A percentile compares a stretch with the other conserved stretches of the same genome.
These are phyloP conservation scores for Teratosphaeriaceae sp. DNA, from an alignment of 2,329 filamentous ascomycete genomes.

Conservation along the genomic window DNA sequence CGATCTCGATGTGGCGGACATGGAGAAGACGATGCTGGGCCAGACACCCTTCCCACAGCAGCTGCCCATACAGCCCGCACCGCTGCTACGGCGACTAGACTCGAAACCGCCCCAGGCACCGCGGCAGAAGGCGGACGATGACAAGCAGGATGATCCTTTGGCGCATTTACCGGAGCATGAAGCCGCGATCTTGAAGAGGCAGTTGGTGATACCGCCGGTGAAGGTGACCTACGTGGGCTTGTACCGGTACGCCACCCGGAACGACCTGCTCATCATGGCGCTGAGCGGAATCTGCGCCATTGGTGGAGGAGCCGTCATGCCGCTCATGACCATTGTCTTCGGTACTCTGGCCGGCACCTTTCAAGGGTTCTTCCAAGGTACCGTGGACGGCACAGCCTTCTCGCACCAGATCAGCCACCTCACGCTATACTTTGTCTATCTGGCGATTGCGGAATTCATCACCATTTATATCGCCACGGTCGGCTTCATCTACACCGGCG, in stretches of 20 bases:
- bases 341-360: constrained; percentile 69
- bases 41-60: constrained; percentile 25
- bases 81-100: constrained; percentile 21
- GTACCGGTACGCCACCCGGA: constrained; percentile 40
- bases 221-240: constrained; percentile 36
- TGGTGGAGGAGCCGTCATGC: constrained; percentile 28
- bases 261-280: constrained; percentile 35
- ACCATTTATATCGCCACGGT: constrained; percentile 74
- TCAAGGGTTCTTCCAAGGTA: constrained; percentile 49
- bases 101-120: constrained; percentile 18
- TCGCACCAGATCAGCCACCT: constrained; percentile 52
- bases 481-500: constrained; percentile 68
- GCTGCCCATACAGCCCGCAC: constrained; percentile 19
- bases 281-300: constrained; percentile 32
- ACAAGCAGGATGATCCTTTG: constrained; percentile 27
- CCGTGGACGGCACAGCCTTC: constrained; percentile 44
- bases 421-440: constrained; percentile 79
- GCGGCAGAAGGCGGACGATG: constrained; percentile 16
- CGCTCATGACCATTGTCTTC: constrained; percentile 53
- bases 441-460: constrained; percentile 73
- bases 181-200: constrained; percentile 29
- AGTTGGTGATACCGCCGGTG: constrained; percentile 36
- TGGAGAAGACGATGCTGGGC: constrained; percentile 24
- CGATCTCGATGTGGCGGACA: constrained; percentile 20
- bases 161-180: constrained; percentile 34